These are phyloP conservation scores for Xylaria telfairii DNA, from an alignment of 495 filamentous ascomycete species.

Conservation along the genomic window DNA sequence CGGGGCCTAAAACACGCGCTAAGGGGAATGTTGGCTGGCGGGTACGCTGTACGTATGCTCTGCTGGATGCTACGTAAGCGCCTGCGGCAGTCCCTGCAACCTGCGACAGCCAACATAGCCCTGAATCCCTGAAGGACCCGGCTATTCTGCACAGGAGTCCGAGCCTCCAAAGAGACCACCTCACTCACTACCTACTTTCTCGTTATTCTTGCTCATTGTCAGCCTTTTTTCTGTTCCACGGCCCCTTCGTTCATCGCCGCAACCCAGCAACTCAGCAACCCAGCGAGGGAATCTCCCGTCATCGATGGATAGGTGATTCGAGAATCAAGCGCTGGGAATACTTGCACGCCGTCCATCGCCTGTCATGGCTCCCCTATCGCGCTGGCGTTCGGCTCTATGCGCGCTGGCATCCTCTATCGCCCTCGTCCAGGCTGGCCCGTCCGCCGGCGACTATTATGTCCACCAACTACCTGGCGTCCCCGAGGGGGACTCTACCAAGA, in stretches of 20 bases:
- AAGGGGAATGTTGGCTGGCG: neutral
- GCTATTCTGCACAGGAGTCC: slow-evolving; percentile 15
- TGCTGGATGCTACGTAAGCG: neutral
- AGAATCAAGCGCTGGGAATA: neutral
- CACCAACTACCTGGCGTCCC: slow-evolving; percentile 84
- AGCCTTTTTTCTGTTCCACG: neutral
- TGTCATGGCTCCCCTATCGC: slow-evolving; percentile 36
- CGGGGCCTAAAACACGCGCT: neutral
- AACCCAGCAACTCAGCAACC: neutral
- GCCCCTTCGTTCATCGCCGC: neutral
- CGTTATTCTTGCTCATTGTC: neutral
- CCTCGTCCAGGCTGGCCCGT: slow-evolving; percentile 44
- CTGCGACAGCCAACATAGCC: slow-evolving; percentile 10
- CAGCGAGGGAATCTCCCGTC: neutral
- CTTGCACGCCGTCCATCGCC: slow-evolving; percentile 1
- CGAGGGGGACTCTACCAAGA: slow-evolving; percentile 80
- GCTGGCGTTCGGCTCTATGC: slow-evolving; percentile 47
- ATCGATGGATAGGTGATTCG: slow-evolving; percentile 21
- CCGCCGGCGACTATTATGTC: slow-evolving; percentile 89
- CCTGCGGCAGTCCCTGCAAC: neutral
- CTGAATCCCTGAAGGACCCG: slow-evolving; percentile 12
- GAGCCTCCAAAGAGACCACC: slow-evolving; percentile 25
- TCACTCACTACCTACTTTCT: slow-evolving; percentile 1
- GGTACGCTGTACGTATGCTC: neutral
- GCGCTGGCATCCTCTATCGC: slow-evolving; percentile 42